Conservation (phyloP, 495 filamentous ascomycete genomes). For the Penicillium antarcticum region DNA sequence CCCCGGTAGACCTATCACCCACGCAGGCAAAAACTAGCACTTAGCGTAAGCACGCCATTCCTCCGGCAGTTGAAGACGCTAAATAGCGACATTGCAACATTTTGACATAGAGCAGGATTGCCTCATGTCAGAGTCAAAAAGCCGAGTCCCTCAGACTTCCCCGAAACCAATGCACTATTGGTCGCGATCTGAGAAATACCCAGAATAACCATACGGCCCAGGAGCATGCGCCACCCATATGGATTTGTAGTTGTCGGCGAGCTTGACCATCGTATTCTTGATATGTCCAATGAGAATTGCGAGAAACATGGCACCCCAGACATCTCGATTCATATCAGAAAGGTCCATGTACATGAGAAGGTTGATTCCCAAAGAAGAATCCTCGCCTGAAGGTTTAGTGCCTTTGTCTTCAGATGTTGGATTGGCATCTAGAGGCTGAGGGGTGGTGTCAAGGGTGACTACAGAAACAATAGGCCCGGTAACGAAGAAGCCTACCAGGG, state of each 20-base stretch:
- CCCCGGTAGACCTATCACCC: neutral
- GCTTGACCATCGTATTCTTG: slow-evolving; percentile 31
- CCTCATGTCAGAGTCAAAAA: too few relatives aligned
- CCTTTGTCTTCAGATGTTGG: neutral
- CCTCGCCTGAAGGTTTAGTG: too few relatives aligned
- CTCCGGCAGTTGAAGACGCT: too few relatives aligned
- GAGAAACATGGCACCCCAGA: slow-evolving; percentile 47
- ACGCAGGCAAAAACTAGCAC: neutral
- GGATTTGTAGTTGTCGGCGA: slow-evolving; percentile 15
- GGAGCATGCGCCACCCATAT: neutral
- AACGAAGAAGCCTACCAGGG: slow-evolving; percentile 38
- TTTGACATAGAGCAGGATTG: too few relatives aligned
- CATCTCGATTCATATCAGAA: slow-evolving; percentile 36
- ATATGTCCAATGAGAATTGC: slow-evolving; percentile 39
- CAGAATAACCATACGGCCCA: neutral
- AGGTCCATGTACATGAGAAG: slow-evolving; percentile 41
- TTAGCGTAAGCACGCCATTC: too few relatives aligned
- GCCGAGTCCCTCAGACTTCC: too few relatives aligned
- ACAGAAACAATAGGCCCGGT: slow-evolving; percentile 42
- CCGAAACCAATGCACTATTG: too few relatives aligned
- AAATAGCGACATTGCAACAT: too few relatives aligned
- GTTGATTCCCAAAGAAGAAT: slow-evolving; percentile 3
- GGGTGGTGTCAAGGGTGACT: slow-evolving; percentile 34
- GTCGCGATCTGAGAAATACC: neutral
- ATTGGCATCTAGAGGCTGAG: slow-evolving; percentile 8